Evolutionary conservation across 768 basidiomycete species (phyloP), one percentile per base, ranked within the genome.

Genomic region (Rhodotorula toruloides): DNA sequence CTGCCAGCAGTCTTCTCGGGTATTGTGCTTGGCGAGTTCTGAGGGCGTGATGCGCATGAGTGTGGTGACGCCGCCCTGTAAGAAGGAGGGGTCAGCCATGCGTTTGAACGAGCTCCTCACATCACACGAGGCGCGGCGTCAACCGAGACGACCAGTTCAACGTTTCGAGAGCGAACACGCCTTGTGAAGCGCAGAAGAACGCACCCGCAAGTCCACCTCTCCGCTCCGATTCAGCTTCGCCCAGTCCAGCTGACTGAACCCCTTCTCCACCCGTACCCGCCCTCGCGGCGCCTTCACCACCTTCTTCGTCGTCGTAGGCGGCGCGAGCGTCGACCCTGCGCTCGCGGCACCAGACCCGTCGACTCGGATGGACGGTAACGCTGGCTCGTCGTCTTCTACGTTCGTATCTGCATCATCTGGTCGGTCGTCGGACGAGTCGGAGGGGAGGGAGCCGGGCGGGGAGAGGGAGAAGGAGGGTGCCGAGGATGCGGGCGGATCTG

Each of bases 231-330:
- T 92, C 63, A 96, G 78, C 52, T 82, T 85, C 3, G 91, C 92
- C 94, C 94, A 99, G 78, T 99, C 96, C 36, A 99, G 77, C 16
- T 91, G 85, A 67, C 90, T 88, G 77, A 87, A 88, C 11, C 96
- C 96, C 3, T 94, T 93, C 17, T 89, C 86, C 12, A 99, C 83
- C 10, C 86, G 89, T 8, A 99, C 83, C 9, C 86, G 89, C 1
- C 96, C 91, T 79, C 93, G 97, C 37, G 81, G 83, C 29, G 85
- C 80, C 58, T 76, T 77, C 55, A 73, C 75, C 27, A 74, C 73
- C 54, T 75, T 73, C 72, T 81, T 86, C 22, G 88, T 88, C 14
- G 82, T 81, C n/a, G 83, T 80, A 2, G 87, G 86, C 13, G 83
- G 80, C 5, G 82, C 59, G 29, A 70, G 61, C n/a, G n/a, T n/a